These are phyloP conservation scores for Actinomucor elegans DNA, from an alignment of 371 early-diverging fungal species.

Conservation along the genomic window DNA sequence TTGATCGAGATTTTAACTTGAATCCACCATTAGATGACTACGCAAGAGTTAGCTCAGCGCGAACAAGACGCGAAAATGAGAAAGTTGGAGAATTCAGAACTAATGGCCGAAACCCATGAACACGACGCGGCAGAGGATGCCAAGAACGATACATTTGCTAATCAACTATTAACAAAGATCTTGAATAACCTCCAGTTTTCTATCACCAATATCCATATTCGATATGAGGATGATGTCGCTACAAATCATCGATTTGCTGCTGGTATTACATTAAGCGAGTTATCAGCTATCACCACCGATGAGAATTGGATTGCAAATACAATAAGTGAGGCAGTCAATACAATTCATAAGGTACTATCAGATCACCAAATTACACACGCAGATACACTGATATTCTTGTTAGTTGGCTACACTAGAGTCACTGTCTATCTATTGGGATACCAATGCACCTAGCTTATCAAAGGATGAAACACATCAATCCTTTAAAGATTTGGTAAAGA, in stretches of 20 bases:
- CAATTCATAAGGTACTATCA: conserved; percentile 85
- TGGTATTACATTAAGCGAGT: conserved; percentile 87
- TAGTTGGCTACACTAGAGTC: conserved; percentile 77
- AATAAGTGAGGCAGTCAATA: conserved; percentile 71
- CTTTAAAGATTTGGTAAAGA: conserved; percentile 56
- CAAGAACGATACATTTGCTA: conserved; percentile 78
- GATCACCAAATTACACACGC: too few relatives aligned
- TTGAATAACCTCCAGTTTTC: conserved; percentile 95
- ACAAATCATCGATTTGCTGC: conserved; percentile 82
- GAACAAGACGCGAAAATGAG: conserved; percentile 82
- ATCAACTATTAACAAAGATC: conserved; percentile 87
- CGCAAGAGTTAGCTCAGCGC: conserved; percentile 79
- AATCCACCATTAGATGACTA: conserved; percentile 57
- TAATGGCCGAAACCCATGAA: conserved; percentile 35
- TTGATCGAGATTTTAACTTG: neutral
- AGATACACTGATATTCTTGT: neutral
- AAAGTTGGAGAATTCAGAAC: conserved; percentile 79
- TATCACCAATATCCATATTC: conserved; percentile 93
- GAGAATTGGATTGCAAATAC: conserved; percentile 86
- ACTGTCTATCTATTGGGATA: conserved; percentile 91
- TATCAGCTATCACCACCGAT: conserved; percentile 93
- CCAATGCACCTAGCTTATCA: conserved; percentile 68
- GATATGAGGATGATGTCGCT: conserved; percentile 89
- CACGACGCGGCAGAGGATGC: conserved; percentile 50
- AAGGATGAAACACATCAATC: conserved; percentile 55